Conservation (phyloP, 345 rosid species). For the Dovyalis caffra region DNA sequence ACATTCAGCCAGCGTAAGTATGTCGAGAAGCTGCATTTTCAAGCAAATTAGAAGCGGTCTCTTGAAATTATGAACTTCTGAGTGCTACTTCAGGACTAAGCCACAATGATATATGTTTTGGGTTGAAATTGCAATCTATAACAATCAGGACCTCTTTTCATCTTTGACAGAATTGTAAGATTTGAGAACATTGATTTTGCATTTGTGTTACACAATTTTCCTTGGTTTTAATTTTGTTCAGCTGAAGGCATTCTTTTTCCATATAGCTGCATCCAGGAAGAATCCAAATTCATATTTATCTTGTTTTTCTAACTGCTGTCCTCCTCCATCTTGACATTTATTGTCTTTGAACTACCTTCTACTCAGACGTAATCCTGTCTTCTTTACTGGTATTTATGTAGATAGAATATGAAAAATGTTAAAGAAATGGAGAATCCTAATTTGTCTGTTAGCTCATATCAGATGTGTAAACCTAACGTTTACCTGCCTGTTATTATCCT, state of each 20-base stretch:
- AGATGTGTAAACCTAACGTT: not conserved
- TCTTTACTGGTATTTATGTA: not conserved
- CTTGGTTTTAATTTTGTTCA: not conserved
- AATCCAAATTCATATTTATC: not conserved
- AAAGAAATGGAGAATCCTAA: not conserved
- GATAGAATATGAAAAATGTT: not conserved
- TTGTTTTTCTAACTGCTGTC: not conserved
- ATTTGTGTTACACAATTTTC: not conserved
- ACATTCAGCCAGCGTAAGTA: conserved; percentile 33
- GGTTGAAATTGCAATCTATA: not conserved
- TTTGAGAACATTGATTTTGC: not conserved
- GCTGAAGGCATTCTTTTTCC: not conserved
- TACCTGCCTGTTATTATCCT: not conserved
- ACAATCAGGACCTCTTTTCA: not conserved
- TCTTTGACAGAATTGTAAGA: not conserved
- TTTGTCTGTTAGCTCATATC: not conserved
- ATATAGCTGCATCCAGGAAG: not conserved
- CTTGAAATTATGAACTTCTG: not conserved
- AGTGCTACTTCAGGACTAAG: not conserved
- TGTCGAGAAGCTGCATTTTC: not conserved
- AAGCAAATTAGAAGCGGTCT: conserved; percentile 2
- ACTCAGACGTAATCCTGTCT: not conserved
- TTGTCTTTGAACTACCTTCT: not conserved
- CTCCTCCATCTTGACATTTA: not conserved
- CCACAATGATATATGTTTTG: not conserved